Conservation (phyloP, 306 rosid genomes). For the Acacia confusa region DNA sequence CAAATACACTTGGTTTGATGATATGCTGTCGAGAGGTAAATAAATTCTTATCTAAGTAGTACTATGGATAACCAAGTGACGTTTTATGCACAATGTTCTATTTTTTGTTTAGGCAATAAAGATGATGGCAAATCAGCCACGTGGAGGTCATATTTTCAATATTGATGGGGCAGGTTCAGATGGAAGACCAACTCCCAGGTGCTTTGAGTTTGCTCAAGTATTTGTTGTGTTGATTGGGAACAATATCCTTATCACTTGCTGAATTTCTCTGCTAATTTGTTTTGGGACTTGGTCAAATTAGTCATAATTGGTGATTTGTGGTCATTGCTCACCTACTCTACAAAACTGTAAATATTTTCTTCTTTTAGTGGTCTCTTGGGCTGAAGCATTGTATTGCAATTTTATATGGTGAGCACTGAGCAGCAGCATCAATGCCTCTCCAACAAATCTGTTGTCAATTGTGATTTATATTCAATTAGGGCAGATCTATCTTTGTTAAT, state of each 20-base stretch:
- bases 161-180: slow-evolving; percentile 99
- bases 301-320: background rate
- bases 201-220: slow-evolving; percentile 31
- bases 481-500: slow-evolving; percentile 11
- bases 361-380: slow-evolving; percentile 17
- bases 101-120: slow-evolving; percentile 74
- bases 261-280: slow-evolving; percentile 19
- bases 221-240: slow-evolving; percentile 1
- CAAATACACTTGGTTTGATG: slow-evolving; percentile 96
- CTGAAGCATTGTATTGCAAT: slow-evolving; percentile 17
- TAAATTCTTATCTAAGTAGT: slow-evolving; percentile 30
- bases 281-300: slow-evolving; percentile 2
- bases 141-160: slow-evolving; percentile 95
- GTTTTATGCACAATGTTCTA: slow-evolving; percentile 32
- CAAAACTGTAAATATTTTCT: slow-evolving; percentile 2
- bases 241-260: slow-evolving; percentile 3
- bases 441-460: background rate
- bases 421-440: slow-evolving; percentile 12
- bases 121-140: slow-evolving; percentile 82
- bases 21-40: slow-evolving; percentile 96
- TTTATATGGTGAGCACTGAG: slow-evolving; percentile 16
- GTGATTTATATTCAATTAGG: slow-evolving; percentile 10
- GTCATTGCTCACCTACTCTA: background rate
- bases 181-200: slow-evolving; percentile 99
- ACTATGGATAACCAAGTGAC: slow-evolving; percentile 18